Conservation (phyloP, 495 filamentous ascomycete species). For the Penicillium turbatum region DNA sequence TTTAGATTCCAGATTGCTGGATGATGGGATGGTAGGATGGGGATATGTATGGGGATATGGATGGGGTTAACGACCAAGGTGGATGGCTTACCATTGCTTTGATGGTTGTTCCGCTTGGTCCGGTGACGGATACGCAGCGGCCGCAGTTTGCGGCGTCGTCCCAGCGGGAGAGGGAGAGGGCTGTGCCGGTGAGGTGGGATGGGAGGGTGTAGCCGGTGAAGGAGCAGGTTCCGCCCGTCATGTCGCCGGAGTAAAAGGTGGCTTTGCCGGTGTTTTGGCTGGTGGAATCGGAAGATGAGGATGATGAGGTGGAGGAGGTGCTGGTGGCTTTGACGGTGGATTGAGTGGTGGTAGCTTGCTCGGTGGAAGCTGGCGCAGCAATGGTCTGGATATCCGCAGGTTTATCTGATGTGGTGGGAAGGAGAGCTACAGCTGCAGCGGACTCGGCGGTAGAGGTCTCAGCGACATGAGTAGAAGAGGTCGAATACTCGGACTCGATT, state of each 20-base stretch:
- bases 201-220: slow-evolving; percentile 57
- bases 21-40: too few relatives aligned
- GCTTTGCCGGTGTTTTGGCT: slow-evolving; percentile 32
- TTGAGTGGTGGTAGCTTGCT: slow-evolving; percentile 11
- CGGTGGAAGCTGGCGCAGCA: neutral
- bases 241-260: slow-evolving; percentile 55
- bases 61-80: neutral
- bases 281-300: slow-evolving; percentile 6
- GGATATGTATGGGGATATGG: too few relatives aligned
- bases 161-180: slow-evolving; percentile 50
- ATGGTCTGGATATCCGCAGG: slow-evolving; percentile 9
- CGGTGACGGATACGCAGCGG: slow-evolving; percentile 52
- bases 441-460: slow-evolving; percentile 5
- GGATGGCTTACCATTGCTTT: slow-evolving; percentile 54
- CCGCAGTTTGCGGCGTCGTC: slow-evolving; percentile 50
- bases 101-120: slow-evolving; percentile 51
- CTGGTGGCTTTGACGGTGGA: slow-evolving; percentile 4
- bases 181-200: slow-evolving; percentile 49
- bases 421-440: neutral
- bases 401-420: slow-evolving; percentile 6
- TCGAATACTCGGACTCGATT: neutral
- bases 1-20: too few relatives aligned
- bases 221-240: slow-evolving; percentile 54
- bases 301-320: slow-evolving; percentile 9
- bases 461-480: slow-evolving; percentile 4